phyloP scores from a whole-genome alignment of 1,139 yeast genomes.

The Saccharomyces hybrid region DNA sequence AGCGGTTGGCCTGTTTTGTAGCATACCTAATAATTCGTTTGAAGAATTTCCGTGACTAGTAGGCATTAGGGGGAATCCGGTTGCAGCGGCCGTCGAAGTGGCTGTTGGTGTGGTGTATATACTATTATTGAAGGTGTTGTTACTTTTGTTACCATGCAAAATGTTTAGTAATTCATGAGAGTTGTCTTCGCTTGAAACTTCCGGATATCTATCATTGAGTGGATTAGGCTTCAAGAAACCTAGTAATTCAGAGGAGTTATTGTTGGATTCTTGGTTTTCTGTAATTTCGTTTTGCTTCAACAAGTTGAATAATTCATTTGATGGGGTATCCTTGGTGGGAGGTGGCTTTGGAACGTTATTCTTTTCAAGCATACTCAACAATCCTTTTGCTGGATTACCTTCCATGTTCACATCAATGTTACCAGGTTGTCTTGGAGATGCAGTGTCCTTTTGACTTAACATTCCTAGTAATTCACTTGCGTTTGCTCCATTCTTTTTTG shows the following conservation, averaged over 20 bases:
- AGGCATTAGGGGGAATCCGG: not conserved
- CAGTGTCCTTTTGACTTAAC: not conserved
- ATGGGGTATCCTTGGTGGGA: not conserved
- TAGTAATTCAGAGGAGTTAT: not conserved
- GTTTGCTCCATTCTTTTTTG: not conserved
- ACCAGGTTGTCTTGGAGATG: not conserved
- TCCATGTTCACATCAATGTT: not conserved
- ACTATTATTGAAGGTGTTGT: slow-evolving; percentile 2
- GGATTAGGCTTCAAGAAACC: not conserved
- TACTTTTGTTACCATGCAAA: slow-evolving; percentile 8
- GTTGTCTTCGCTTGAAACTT: slow-evolving; percentile 4
- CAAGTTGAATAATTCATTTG: slow-evolving; percentile 10
- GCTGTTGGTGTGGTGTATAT: not conserved
- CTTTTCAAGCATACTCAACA: not conserved
- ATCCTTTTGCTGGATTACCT: not conserved
- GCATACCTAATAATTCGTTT: not conserved
- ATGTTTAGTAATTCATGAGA: slow-evolving; percentile 22
- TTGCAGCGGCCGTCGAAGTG: not conserved
- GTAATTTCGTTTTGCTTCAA: slow-evolving; percentile 6
- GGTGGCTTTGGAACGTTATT: not conserved
- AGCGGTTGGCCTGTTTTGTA: not conserved
- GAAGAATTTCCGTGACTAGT: not conserved
- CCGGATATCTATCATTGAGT: slow-evolving; percentile 5
- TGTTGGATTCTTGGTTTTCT: not conserved
- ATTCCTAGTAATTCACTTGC: slow-evolving; percentile 1